Evolutionary conservation across 2,329 filamentous ascomycete species (phyloP), one percentile per base, ranked within the genome.

Genomic region (Colletotrichum phormii): DNA sequence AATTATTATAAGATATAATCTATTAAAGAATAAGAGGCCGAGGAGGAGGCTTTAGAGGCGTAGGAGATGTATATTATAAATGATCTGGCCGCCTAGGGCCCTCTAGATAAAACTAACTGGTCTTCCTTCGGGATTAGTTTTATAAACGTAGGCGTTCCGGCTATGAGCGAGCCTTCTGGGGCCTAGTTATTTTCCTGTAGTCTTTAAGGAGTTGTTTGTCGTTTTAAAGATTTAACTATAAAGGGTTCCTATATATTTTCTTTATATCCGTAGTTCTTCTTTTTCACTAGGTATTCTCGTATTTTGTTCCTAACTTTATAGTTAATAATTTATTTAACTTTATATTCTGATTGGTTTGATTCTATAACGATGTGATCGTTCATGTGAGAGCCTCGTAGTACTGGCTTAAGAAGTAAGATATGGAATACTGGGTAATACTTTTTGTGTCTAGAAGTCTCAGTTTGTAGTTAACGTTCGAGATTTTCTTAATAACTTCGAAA

Each of bases 401-500:
- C 4, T 24, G 7, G 6, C 1, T 51, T 12, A 2, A n/a, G 1
- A 9, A n/a, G 1, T 22, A n/a, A 11, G 0, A 53, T 12, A 24
- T n/a, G 24, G 4, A 22, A n/a, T 3, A 53, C 0, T 2, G 5
- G 1, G 5, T 53, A 22, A 2, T 5, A 22, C 12, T 11, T 6
- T 26, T 22, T 26, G 13, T 53, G 9, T 53, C 1, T 53, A 53
- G 0, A 0, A 53, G 1, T 12, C 2, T 53, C 2, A 22, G 3
- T 15, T 53, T 4, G 5, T 22, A 53, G 0, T 53, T 53, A 35
- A 22, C 18, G 11, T 15, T 29, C 12, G 24, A 53, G 8, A 53
- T 9, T 53, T n/a, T 53, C 12, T 53, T 24, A 24, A 9, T 22
- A 12, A 22, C 8, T n/a, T 53, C 9, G 9, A n/a, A 22, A 22